Percentiles rank a stretch among this genome's conserved stretches.
These are phyloP conservation scores for Rutstroemia sp. DNA, from an alignment of 2,329 filamentous ascomycete species.

Conservation along the genomic window DNA sequence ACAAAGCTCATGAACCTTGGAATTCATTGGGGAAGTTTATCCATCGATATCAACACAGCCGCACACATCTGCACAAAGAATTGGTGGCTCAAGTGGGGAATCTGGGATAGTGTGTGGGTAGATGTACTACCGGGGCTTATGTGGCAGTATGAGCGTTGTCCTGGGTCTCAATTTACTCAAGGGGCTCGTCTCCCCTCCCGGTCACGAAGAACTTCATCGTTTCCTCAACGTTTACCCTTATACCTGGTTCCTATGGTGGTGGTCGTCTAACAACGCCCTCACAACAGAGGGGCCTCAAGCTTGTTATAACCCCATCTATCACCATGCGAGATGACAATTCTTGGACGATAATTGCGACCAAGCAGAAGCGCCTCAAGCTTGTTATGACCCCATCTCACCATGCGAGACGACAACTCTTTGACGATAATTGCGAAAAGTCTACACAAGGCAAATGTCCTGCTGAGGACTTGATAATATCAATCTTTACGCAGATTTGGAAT, in stretches of 20 bases:
- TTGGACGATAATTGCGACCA: slow-evolving; percentile 9
- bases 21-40: no score
- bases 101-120: no score
- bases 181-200: no score
- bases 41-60: no score
- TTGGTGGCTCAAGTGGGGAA: no score
- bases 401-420: slow-evolving; percentile 39
- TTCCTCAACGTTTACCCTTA: neutral
- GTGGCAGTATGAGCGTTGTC: no score
- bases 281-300: slow-evolving; percentile 42
- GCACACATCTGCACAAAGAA: no score
- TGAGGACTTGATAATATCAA: slow-evolving; percentile 15
- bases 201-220: no score
- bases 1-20: no score
- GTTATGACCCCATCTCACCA: slow-evolving; percentile 46
- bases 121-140: no score
- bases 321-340: slow-evolving; percentile 43
- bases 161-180: no score
- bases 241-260: neutral
- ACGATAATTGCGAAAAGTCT: slow-evolving; percentile 11
- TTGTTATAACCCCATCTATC: slow-evolving; percentile 47
- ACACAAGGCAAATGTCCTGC: slow-evolving; percentile 21
- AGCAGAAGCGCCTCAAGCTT: slow-evolving; percentile 46
- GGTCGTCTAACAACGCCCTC: slow-evolving; percentile 5
- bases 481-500: no score